Evolutionary conservation across 768 basidiomycete species (phyloP), one percentile per base, ranked within the genome.

Genomic region (Coprinopsis strossmayeri): DNA sequence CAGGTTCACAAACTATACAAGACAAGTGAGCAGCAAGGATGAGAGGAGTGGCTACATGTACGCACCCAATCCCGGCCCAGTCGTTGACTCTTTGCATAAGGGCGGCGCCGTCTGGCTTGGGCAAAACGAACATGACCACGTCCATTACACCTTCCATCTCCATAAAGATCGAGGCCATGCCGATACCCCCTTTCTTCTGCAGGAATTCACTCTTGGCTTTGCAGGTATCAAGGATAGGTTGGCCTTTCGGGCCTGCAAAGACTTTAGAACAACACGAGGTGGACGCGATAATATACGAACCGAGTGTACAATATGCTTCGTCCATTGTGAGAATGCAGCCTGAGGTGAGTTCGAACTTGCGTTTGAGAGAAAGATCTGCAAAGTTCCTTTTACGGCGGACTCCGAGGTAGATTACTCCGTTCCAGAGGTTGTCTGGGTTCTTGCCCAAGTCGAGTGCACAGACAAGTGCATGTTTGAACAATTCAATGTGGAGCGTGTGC

Each of bases 231-330:
- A 64, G 28, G 27, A 60, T 54, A 18, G 35, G 41, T 5, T 43
- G 44, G 3, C 57, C 59, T 5, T 9, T 10, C 37, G 37, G 18
- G 18, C 18, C 37, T 38, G 37, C n/a, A n/a, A n/a, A n/a, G n/a
- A n/a, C n/a, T n/a, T n/a, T n/a, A n/a, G n/a, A n/a, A n/a, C n/a
- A n/a, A n/a, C n/a, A n/a, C n/a, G n/a, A n/a, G n/a, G n/a, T n/a
- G n/a, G n/a, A n/a, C n/a, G n/a, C n/a, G n/a, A n/a, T n/a, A n/a
- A n/a, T n/a, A n/a, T n/a, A n/a, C n/a, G n/a, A n/a, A n/a, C n/a
- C n/a, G n/a, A n/a, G n/a, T n/a, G n/a, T n/a, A n/a, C 13, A 61
- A 34, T 49, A 60, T 59, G 25, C 59, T 49, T 65, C 59, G 20
- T 46, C 39, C 56, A 58, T 52, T 9, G 55, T 61, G 46, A 58